Evolutionary conservation across 148 eudicot genomes (phyloP).

Genomic region (Cornus controversa): DNA sequence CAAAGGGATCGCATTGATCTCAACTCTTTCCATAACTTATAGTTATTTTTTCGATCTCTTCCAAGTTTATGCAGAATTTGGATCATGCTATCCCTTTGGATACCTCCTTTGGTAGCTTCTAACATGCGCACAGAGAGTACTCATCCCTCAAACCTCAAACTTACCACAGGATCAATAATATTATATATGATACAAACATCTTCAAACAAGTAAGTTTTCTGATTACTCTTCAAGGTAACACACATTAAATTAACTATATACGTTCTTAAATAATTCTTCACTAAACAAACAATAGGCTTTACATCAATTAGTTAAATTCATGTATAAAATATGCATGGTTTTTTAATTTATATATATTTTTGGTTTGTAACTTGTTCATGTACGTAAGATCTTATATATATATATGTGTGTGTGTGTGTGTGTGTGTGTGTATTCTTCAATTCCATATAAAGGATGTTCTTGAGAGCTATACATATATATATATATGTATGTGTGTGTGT

Average conservation of each 20-base stretch:
- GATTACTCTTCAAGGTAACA: background rate
- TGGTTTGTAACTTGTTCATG: too few relatives aligned
- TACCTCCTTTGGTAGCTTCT: constrained; percentile 62
- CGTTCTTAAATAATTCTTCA: background rate
- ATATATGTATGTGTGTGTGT: too few relatives aligned
- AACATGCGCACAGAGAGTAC: background rate
- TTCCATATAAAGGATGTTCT: too few relatives aligned
- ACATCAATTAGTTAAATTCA: too few relatives aligned
- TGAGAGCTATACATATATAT: too few relatives aligned
- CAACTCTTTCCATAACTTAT: background rate
- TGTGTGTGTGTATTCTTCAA: too few relatives aligned
- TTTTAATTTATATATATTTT: too few relatives aligned
- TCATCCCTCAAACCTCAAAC: background rate
- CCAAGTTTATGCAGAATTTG: constrained; percentile 22
- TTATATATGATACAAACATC: background rate
- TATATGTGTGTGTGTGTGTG: background rate
- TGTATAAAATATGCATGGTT: too few relatives aligned
- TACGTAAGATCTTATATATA: background rate
- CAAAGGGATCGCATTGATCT: constrained; percentile 99
- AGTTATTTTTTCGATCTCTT: background rate
- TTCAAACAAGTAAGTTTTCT: background rate
- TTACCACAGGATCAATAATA: too few relatives aligned
- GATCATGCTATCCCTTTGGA: constrained; percentile 94
- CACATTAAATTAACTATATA: background rate
- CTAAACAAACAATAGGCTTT: too few relatives aligned